Base-by-base conservation (phyloP, 148 eudicot species). In the Selenicereus undatus region DNA sequence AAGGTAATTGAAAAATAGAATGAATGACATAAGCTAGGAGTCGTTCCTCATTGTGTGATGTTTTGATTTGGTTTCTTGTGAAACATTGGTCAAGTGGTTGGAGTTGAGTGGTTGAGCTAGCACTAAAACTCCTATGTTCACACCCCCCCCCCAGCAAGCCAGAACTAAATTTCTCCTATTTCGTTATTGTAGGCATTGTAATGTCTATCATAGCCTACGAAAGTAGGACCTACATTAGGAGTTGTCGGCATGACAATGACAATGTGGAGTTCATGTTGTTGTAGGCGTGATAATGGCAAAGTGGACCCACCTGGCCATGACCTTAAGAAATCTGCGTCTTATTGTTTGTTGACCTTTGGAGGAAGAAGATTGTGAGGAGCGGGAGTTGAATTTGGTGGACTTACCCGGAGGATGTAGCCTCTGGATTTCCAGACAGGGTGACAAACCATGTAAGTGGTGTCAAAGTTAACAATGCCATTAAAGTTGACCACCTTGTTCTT, bases 401-500 rank as follows among this genome's bases (percentile, higher is more conserved):
- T 66, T 66, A 66, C 71, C 71, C 71, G 35, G 71, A 66, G 71
- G 71, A 66, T 66, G 71, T 66, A 66, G 32, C 22, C 18, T 66
- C 71, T 66, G 71, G 71, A 66, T 66, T 66, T 27, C 71, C 71
- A 66, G 71, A 66, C 71, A 66, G 32, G 32, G 11, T 66, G 71
- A 11, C 71, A 66, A 3, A n/a, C 35, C 71, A 66, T 66, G 26
- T 66, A 66, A 66, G 71, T 66, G 32, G 71, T 66, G 30, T 66
- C 71, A 66, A 66, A 66, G 71, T 66, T 27, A 12, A 66, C 71
- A 13, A 66, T 26, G 16, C 17, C 71, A 66, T 66, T 66, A 13
- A 66, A 66, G 18, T 66, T 66, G 71, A 66, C 69, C 29, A 66
- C 69, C 29, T 81, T 83, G 42, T 45, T 81, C 18, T 80, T 76